phyloP scores from a whole-genome alignment of 1,139 yeast genomes.

The Geotrichum klebahnii region DNA sequence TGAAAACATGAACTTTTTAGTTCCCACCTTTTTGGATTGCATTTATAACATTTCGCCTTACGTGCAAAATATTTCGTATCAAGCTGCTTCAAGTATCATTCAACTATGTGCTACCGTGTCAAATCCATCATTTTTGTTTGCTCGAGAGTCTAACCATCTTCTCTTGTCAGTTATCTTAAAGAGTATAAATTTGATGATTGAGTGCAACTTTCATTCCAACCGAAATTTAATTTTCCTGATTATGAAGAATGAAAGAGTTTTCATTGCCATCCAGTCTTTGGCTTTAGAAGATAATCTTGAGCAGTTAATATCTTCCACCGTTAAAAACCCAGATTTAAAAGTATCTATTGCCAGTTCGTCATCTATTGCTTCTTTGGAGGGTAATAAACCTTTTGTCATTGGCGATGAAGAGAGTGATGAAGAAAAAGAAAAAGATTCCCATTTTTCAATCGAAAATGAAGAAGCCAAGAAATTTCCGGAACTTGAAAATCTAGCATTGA shows the following conservation, averaged over 20 bases:
- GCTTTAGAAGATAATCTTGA: slow-evolving; percentile 27
- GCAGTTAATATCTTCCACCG: slow-evolving; percentile 18
- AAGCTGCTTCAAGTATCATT: slow-evolving; percentile 53
- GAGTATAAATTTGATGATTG: slow-evolving; percentile 32
- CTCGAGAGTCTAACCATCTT: slow-evolving; percentile 51
- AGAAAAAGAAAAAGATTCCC: slow-evolving; percentile 26
- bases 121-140: slow-evolving; percentile 43
- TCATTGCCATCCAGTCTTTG: slow-evolving; percentile 24
- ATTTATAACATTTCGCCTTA: slow-evolving; percentile 39
- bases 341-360: slow-evolving; percentile 1
- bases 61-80: slow-evolving; percentile 46
- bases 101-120: slow-evolving; percentile 52
- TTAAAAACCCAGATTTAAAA: slow-evolving; percentile 11
- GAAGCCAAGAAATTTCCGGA: slow-evolving; percentile 19
- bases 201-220: slow-evolving; percentile 34
- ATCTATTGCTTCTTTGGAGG: slow-evolving; percentile 1
- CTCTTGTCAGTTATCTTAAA: slow-evolving; percentile 43
- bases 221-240: slow-evolving; percentile 35
- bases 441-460: slow-evolving; percentile 14
- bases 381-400: slow-evolving; percentile 20
- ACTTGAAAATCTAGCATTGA: slow-evolving; percentile 1
- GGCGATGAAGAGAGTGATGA: slow-evolving; percentile 34
- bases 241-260: slow-evolving; percentile 30
- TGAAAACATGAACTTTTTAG: slow-evolving; percentile 24
- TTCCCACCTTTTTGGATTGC: slow-evolving; percentile 36